These are phyloP conservation scores for Colletotrichum spinosum DNA, from an alignment of 2,329 filamentous ascomycete genomes.

Conservation along the genomic window DNA sequence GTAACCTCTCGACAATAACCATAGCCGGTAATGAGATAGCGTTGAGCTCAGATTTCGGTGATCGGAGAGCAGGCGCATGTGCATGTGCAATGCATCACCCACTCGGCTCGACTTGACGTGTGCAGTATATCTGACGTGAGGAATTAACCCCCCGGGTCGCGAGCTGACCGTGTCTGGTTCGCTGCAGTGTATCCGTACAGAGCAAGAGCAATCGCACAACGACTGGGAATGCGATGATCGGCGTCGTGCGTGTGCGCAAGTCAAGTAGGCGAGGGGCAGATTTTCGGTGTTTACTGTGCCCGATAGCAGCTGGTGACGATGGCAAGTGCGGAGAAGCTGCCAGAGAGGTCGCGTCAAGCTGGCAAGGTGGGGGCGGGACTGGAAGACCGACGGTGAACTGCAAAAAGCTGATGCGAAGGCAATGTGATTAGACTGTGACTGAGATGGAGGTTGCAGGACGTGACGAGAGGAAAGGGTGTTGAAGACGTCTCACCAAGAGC, in stretches of 20 bases:
- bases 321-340: constrained; percentile 26
- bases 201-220: too few species aligned
- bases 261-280: background rate
- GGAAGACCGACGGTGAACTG: background rate
- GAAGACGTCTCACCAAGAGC: too few species aligned
- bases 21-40: too few species aligned
- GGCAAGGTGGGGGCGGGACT: background rate
- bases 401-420: too few species aligned
- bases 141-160: too few species aligned
- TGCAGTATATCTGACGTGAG: constrained; percentile 7
- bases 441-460: too few species aligned
- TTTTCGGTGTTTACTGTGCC: constrained; percentile 28
- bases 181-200: background rate
- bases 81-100: background rate
- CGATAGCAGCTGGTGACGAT: constrained; percentile 13
- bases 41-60: too few species aligned
- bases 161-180: background rate
- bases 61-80: background rate
- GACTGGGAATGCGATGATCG: constrained; percentile 16
- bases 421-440: too few species aligned
- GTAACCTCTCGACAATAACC: too few species aligned
- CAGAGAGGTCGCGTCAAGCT: constrained; percentile 18
- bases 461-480: too few species aligned
- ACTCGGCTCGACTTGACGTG: background rate
- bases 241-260: constrained; percentile 16